Conservation (phyloP, 1,284 basidiomycete species). For the Sanguinoderma infundibulare region DNA sequence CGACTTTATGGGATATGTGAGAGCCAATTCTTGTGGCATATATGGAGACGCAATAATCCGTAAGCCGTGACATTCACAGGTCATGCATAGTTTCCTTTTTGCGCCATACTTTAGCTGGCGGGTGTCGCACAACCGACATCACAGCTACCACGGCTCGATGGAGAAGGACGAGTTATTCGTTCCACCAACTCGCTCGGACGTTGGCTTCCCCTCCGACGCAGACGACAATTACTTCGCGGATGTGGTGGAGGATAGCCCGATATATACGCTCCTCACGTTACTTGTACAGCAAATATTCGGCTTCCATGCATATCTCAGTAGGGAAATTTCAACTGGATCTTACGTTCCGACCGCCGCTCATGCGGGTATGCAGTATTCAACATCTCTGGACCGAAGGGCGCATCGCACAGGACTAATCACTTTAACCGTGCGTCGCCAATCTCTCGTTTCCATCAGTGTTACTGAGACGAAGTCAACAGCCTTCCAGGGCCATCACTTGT, state of each 20-base stretch:
- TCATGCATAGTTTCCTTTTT: conserved; percentile 52
- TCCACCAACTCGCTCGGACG: conserved; percentile 51
- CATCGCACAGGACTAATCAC: too few species aligned
- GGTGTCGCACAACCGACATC: conserved; percentile 58
- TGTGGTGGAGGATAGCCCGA: conserved; percentile 44
- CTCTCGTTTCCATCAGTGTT: too few species aligned
- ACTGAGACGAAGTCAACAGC: too few species aligned
- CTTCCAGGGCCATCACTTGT: too few species aligned
- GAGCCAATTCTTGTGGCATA: too few species aligned
- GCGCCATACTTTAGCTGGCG: conserved; percentile 62
- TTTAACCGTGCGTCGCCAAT: too few species aligned
- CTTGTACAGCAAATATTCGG: conserved; percentile 25
- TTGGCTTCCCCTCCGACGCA: conserved; percentile 43
- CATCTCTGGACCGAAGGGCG: too few species aligned
- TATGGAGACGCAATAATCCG: too few species aligned
- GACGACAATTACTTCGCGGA: conserved; percentile 47
- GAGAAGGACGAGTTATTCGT: conserved; percentile 59
- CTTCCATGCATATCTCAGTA: conserved; percentile 27
- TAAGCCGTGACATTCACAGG: conserved; percentile 45
- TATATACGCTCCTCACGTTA: conserved; percentile 48
- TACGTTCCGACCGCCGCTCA: too few species aligned
- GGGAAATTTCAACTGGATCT: too few species aligned
- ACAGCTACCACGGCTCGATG: conserved; percentile 56
- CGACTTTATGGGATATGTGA: too few species aligned
- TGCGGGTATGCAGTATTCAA: too few species aligned